Percentiles rank a stretch among this genome's conserved stretches.
phyloP scores from a whole-genome alignment of 2,329 filamentous ascomycete species.

The Rhynchosporium graminicola region DNA sequence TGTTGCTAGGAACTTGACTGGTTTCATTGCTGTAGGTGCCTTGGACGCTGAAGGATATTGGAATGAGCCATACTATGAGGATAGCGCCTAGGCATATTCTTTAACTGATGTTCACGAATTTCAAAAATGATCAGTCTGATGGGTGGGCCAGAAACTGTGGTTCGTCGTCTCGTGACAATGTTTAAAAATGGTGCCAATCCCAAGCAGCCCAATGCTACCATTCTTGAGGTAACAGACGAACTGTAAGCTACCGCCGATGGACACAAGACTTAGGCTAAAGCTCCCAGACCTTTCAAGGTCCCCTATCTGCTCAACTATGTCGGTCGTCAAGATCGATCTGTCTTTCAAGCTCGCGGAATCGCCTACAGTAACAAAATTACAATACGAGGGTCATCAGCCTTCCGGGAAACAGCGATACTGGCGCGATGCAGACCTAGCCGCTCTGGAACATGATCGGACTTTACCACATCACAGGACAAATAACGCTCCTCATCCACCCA shows the following conservation, averaged over 20 bases:
- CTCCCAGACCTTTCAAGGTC: constrained; percentile 52
- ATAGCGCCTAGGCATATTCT: constrained; percentile 53
- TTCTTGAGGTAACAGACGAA: constrained; percentile 56
- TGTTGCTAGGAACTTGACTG: constrained; percentile 56
- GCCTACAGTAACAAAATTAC: constrained; percentile 64
- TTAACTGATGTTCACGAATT: constrained; percentile 58
- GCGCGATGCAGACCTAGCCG: constrained; percentile 71
- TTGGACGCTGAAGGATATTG: constrained; percentile 53
- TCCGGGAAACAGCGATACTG: constrained; percentile 71
- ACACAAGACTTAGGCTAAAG: background rate
- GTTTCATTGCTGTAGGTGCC: constrained; percentile 50
- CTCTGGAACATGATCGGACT: constrained; percentile 70
- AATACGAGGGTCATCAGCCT: constrained; percentile 55
- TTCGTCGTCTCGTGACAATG: constrained; percentile 52
- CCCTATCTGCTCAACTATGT: constrained; percentile 72
- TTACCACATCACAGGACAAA: constrained; percentile 68
- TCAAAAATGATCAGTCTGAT: constrained; percentile 47
- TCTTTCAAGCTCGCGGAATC: constrained; percentile 57
- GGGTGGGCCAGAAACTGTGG: constrained; percentile 52
- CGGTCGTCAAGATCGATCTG: constrained; percentile 61
- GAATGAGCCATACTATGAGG: constrained; percentile 53
- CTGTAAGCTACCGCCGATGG: constrained; percentile 23
- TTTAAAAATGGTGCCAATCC: constrained; percentile 48
- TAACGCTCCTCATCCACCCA: constrained; percentile 64
- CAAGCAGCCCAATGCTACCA: constrained; percentile 50